Evolutionary conservation across 768 basidiomycete genomes (phyloP).

Genomic region (Naganishia vaughanmartiniae): DNA sequence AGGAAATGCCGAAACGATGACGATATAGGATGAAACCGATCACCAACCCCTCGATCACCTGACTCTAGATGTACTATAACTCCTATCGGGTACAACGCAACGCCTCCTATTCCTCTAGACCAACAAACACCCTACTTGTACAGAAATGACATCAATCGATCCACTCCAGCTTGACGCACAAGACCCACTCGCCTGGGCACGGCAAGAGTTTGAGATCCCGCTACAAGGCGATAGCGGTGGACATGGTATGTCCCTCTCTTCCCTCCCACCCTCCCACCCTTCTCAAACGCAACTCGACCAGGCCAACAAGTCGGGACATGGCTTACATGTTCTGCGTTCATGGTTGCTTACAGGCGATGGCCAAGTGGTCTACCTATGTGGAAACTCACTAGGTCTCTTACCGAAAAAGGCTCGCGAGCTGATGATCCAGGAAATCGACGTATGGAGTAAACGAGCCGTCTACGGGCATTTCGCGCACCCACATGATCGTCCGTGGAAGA

Average conservation of each 20-base stretch:
- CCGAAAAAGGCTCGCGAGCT: constrained; percentile 70
- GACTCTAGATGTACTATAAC: neutral
- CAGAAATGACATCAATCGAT: neutral
- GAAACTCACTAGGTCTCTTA: constrained; percentile 87
- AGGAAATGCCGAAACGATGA: neutral
- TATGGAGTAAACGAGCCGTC: constrained; percentile 80
- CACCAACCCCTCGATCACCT: neutral
- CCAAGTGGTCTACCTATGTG: constrained; percentile 74
- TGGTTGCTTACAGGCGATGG: too few relatives aligned
- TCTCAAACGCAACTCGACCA: too few relatives aligned
- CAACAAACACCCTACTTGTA: neutral
- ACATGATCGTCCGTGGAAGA: constrained; percentile 76
- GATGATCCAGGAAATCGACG: constrained; percentile 75
- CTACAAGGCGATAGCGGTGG: constrained; percentile 44
- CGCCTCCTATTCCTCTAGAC: neutral
- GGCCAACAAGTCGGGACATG: too few relatives aligned
- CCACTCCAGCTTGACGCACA: constrained; percentile 24
- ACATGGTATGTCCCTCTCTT: constrained; percentile 40
- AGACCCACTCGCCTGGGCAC: constrained; percentile 47
- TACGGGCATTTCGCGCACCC: constrained; percentile 88
- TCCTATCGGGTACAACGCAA: too few relatives aligned
- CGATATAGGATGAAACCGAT: neutral
- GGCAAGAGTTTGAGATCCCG: constrained; percentile 50
- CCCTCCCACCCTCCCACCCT: too few relatives aligned
- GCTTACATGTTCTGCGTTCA: too few relatives aligned